Percentiles rank a stretch among this genome's conserved stretches.
Evolutionary conservation across 805 yeast species (phyloP).

Genomic region (Starmerella roubikii): DNA sequence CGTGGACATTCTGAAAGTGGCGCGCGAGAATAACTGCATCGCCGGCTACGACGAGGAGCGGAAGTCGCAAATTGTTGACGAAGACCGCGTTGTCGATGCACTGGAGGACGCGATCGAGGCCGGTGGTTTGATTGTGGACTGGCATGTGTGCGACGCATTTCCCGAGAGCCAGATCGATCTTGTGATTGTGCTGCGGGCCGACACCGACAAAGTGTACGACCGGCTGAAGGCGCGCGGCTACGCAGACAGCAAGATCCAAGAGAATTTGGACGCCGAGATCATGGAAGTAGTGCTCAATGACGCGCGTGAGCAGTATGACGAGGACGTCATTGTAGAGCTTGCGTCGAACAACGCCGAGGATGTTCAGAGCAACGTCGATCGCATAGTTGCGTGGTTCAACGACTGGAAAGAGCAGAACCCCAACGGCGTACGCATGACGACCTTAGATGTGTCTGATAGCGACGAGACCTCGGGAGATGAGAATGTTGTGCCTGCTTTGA

Average conservation of each 20-base stretch:
- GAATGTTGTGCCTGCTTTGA: conserved; percentile 5
- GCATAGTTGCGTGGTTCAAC: conserved; percentile 61
- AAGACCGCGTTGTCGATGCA: conserved; percentile 70
- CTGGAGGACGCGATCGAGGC: conserved; percentile 62
- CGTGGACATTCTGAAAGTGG: conserved; percentile 65
- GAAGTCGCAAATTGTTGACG: conserved; percentile 82
- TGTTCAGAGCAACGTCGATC: conserved; percentile 66
- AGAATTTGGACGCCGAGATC: conserved; percentile 90
- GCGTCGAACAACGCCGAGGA: conserved; percentile 59
- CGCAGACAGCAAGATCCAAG: conserved; percentile 68
- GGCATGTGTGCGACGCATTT: conserved; percentile 95
- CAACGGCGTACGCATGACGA: conserved; percentile 15
- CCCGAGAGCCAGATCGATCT: conserved; percentile 87
- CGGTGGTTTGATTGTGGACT: conserved; percentile 87
- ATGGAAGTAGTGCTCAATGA: conserved; percentile 85
- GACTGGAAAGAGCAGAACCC: conserved; percentile 47
- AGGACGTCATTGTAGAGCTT: conserved; percentile 71
- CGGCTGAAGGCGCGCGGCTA: conserved; percentile 67
- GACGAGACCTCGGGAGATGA: conserved; percentile 16
- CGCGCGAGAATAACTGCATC: conserved; percentile 60
- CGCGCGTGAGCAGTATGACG: conserved; percentile 69
- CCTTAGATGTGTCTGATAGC: conserved; percentile 12
- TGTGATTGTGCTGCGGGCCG: conserved; percentile 76
- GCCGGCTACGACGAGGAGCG: conserved; percentile 78
- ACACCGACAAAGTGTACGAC: conserved; percentile 57